Base-by-base conservation (phyloP, 768 basidiomycete species). In the Agaricus subrufescens region DNA sequence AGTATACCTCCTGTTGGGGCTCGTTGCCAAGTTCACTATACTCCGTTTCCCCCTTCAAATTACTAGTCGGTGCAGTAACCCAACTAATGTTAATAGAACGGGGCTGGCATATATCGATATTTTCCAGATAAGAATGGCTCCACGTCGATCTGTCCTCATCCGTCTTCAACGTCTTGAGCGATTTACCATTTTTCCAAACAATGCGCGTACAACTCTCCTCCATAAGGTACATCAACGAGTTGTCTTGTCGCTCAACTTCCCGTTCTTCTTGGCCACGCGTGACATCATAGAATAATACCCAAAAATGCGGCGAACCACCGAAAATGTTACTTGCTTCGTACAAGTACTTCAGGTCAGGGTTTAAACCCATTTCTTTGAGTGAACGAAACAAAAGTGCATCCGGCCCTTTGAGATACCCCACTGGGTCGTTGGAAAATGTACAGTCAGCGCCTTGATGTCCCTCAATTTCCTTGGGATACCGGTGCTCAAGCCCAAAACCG, bases 401-500 rank as follows among this genome's bases (percentile, higher is more conserved):
- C 6, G 37, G 60, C 1, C 71, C 71, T 58, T 73, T 73, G 26
- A 73, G 60, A 26, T 58, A 61, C 3, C 49, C 55, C 30, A 42
- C 26, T 8, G 71, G 51, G 1, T 34, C 9, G 2, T 34, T 11
- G 8, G 1, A 2, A 6, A 34, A 34, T 34, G 7, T 15, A 14
- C 6, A 14, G n/a, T 19, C n/a, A 19, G 40, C 34, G 4, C 19
- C 37, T 11, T 56, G 31, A 1, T 60, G 40, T 10, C 68, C 54
- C 1, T 56, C 30, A 1, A 55, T 59, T 9, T 31, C 23, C 30
- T 53, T 46, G 1, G 72, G 71, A 48, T 78, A 76, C 27, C 64
- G 58, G 55, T 74, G 67, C 2, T 60, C 52, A 5, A 76, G 66
- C 0, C 71, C 71, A 45, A 73, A 72, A 1, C 68, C 73, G 10